Conservation (phyloP, 169 alveolate species). For the Cryptosporidium parvum region DNA sequence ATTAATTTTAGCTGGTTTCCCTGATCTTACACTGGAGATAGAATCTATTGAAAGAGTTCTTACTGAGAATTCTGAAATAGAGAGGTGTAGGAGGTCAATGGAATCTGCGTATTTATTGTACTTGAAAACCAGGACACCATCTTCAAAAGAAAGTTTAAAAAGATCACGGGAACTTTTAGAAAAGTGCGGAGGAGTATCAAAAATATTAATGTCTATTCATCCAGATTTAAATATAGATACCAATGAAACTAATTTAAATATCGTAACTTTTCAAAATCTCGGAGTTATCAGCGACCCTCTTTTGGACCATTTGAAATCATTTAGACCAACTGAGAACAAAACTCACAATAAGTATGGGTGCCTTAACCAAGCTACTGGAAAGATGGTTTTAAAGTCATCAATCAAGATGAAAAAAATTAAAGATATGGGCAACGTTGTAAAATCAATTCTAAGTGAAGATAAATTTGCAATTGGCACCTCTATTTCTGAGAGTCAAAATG, state of each 20-base stretch:
- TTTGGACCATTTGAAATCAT: slow-evolving; percentile 42
- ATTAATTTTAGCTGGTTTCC: slow-evolving; percentile 39
- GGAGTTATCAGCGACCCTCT: slow-evolving; percentile 67
- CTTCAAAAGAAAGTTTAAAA: slow-evolving; percentile 76
- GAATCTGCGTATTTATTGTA: slow-evolving; percentile 76
- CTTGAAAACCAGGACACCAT: slow-evolving; percentile 71
- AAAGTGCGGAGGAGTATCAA: slow-evolving; percentile 49
- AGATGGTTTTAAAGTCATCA: slow-evolving; percentile 31
- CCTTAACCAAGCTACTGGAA: not conserved
- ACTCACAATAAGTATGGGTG: not conserved
- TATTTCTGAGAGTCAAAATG: not conserved
- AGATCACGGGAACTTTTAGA: slow-evolving; percentile 53
- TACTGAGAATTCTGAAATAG: slow-evolving; percentile 77
- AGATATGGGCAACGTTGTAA: not conserved
- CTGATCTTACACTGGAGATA: slow-evolving; percentile 61
- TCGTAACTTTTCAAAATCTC: slow-evolving; percentile 1
- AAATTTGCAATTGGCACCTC: not conserved
- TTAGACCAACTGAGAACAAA: slow-evolving; percentile 47
- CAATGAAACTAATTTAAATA: not conserved
- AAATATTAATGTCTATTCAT: slow-evolving; percentile 56
- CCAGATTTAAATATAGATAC: slow-evolving; percentile 7
- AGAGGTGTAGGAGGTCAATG: slow-evolving; percentile 61
- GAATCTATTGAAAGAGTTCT: slow-evolving; percentile 71
- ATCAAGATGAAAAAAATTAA: slow-evolving; percentile 55
- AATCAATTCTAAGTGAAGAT: slow-evolving; percentile 12